Evolutionary conservation across 768 basidiomycete species (phyloP).

Genomic region (Russula sp.): DNA sequence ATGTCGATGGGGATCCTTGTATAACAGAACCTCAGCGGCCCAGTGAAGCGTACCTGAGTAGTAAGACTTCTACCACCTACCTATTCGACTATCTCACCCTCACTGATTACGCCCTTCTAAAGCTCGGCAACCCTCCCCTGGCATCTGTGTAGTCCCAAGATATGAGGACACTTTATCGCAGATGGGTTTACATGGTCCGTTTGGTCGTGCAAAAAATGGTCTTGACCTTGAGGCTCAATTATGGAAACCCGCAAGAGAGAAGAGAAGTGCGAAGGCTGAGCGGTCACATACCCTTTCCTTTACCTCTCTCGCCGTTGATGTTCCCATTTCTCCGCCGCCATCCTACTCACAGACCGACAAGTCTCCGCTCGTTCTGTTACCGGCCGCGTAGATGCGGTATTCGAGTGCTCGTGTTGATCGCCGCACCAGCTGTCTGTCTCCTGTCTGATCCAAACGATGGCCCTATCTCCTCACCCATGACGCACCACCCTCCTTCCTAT

Average conservation of each 20-base stretch:
- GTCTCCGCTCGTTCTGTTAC: slow-evolving; percentile 3
- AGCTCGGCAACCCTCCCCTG: neutral
- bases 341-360: slow-evolving; percentile 15
- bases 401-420: neutral
- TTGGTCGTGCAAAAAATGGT: neutral
- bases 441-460: neutral
- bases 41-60: neutral
- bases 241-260: neutral
- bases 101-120: neutral
- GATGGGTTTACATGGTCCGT: neutral
- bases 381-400: neutral
- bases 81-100: neutral
- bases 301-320: neutral
- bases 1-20: neutral
- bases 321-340: slow-evolving; percentile 10
- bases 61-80: neutral
- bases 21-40: neutral
- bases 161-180: neutral
- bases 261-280: neutral
- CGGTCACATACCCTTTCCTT: neutral
- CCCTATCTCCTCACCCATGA: neutral
- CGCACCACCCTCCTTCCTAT: neutral
- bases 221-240: slow-evolving; percentile 21
- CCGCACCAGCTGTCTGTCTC: neutral
- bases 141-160: neutral